Conservation (phyloP, 441 rosid genomes). For the California macrophylla region DNA sequence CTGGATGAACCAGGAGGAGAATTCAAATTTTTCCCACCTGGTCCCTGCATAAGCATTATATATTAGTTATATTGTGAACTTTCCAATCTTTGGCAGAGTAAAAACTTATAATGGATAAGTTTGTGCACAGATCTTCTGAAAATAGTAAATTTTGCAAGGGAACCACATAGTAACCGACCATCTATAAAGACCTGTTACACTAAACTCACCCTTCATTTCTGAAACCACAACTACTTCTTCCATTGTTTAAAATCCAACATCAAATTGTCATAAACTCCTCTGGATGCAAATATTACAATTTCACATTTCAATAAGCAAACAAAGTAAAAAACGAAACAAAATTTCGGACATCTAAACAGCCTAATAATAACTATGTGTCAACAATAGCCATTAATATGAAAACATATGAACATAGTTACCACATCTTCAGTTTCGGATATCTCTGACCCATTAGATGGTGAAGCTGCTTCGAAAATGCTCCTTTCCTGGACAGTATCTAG, state of each 20-base stretch:
- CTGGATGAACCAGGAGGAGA: slow-evolving; percentile 33
- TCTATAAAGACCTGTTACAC: neutral
- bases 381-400: neutral
- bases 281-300: neutral
- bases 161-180: neutral
- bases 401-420: slow-evolving; percentile 29
- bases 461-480: slow-evolving; percentile 57
- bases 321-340: neutral
- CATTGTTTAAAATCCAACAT: neutral
- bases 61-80: slow-evolving; percentile 8
- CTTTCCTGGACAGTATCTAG: slow-evolving; percentile 62
- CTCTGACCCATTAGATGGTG: slow-evolving; percentile 55
- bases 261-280: neutral
- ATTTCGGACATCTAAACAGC: neutral
- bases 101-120: neutral
- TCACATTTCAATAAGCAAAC: neutral
- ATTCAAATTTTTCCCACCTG: slow-evolving; percentile 34
- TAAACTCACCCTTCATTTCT: neutral
- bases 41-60: slow-evolving; percentile 39
- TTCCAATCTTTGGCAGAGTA: slow-evolving; percentile 1
- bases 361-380: neutral
- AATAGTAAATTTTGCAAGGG: neutral
- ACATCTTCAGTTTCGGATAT: slow-evolving; percentile 78
- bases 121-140: neutral
- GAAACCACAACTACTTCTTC: neutral